A percentile compares a stretch with the other conserved stretches of the same genome.
phyloP scores from a whole-genome alignment of 768 basidiomycete genomes.

The Cystofilobasidium bisporidii region DNA sequence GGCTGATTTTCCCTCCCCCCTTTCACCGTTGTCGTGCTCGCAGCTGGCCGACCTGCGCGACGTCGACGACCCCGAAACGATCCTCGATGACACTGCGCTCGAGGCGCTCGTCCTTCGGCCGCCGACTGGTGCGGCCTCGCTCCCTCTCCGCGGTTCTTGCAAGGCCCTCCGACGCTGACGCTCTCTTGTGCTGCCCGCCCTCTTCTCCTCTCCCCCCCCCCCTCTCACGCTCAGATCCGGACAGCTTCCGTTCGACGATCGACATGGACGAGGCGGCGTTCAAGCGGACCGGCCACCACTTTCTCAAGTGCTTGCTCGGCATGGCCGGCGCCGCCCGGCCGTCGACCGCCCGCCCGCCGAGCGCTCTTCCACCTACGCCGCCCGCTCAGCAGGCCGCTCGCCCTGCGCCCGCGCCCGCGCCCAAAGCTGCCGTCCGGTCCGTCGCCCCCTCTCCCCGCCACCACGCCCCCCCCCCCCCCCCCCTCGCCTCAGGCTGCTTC shows the following conservation, averaged over 20 bases:
- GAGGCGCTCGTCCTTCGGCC: constrained; percentile 35
- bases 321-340: no score
- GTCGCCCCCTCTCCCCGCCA: background rate
- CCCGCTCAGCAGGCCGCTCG: no score
- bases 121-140: constrained; percentile 33
- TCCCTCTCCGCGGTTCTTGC: background rate
- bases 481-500: no score
- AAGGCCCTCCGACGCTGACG: background rate
- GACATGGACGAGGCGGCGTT: constrained; percentile 1
- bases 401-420: no score
- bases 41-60: background rate
- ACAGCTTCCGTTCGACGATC: constrained; percentile 4
- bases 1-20: no score
- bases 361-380: no score
- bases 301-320: background rate
- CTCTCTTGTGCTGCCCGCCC: no score
- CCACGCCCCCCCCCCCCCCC: no score
- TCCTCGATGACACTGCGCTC: constrained; percentile 32
- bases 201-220: no score
- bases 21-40: no score
- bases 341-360: background rate
- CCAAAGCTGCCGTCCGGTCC: background rate
- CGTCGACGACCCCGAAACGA: background rate
- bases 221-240: background rate
- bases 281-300: background rate